phyloP scores from a whole-genome alignment of 129 eudicot genomes.

The Chrysanthemum seticuspe region DNA sequence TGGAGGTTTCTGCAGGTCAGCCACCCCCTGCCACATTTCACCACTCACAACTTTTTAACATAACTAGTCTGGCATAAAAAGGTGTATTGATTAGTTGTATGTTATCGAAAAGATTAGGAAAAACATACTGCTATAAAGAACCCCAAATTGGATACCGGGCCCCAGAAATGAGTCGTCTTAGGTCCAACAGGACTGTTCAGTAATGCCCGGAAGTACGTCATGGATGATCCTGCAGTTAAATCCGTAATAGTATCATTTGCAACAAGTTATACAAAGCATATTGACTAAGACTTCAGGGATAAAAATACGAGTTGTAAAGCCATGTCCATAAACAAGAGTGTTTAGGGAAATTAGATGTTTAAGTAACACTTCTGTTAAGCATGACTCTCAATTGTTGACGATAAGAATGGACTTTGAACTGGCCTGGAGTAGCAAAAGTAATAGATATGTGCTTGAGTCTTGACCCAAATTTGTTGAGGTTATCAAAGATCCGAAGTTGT shows the following conservation, averaged over 20 bases:
- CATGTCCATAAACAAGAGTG: background rate
- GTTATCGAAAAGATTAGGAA: background rate
- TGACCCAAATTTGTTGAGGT: too few species aligned
- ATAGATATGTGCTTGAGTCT: too few species aligned
- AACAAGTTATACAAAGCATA: too few species aligned
- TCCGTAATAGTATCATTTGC: background rate
- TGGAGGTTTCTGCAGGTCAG: slow-evolving; percentile 84
- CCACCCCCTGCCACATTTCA: slow-evolving; percentile 60
- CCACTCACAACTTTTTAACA: background rate
- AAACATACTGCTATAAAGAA: slow-evolving; percentile 21
- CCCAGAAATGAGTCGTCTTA: slow-evolving; percentile 36
- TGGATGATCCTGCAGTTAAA: background rate
- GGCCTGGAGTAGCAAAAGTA: too few species aligned
- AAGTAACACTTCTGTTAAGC: background rate
- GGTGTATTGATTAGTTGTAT: background rate
- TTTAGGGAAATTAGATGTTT: background rate
- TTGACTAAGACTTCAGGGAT: too few species aligned
- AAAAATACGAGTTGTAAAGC: too few species aligned
- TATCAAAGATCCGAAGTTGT: too few species aligned
- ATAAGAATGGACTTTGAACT: too few species aligned
- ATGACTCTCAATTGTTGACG: too few species aligned
- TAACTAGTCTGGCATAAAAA: background rate
- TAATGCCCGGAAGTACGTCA: slow-evolving; percentile 7
- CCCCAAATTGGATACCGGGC: slow-evolving; percentile 28
- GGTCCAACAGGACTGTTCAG: slow-evolving; percentile 27